Evolutionary conservation across 306 rosid species (phyloP), one percentile per base, ranked within the genome.

Genomic region (Acacia acuminata): DNA sequence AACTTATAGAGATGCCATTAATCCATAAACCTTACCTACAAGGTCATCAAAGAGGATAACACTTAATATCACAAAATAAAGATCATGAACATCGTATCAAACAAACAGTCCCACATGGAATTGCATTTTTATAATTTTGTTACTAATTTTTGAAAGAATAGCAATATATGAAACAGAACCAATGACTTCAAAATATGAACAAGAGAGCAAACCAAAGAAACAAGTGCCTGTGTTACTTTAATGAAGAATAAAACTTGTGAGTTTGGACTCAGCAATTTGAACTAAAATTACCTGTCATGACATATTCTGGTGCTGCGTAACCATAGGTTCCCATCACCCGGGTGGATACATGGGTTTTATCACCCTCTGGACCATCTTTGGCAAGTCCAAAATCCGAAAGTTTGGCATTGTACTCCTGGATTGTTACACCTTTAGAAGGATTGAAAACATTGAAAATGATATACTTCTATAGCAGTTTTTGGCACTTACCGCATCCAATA

Each of bases 271-370:
- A 22, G 14, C 42, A 44, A 19, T 53, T 47, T 36, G 25, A 75
- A 67, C 65, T 50, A 45, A 61, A 43, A 89, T 82, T 82, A 94
- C 98, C 98, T 3, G 98, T 94, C 98, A 94, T 94, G 61, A 94
- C 98, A 82, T 94, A 94, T 82, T 94, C 98, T 10, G 98, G 98
- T 60, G 98, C 97, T 79, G 98, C 98, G 63, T 94, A 94, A 73
- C 98, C 98, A 75, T 94, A 94, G 24, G 98, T 94, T 85, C 98
- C 98, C 98, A 94, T 94, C 86, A 94, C 98, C 19, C 97, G 97
- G 24, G 98, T 94, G 32, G 98, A 94, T 60, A 94, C 98, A 47
- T 94, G 97, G 56, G 96, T 91, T 88, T 93, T 93, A 77, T 93
- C 97, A 80, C 97, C 97, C 81, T 90, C 97, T 0, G 97, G 97